Evolutionary conservation across 148 eudicot genomes (phyloP).

Genomic region (Silene latifolia): DNA sequence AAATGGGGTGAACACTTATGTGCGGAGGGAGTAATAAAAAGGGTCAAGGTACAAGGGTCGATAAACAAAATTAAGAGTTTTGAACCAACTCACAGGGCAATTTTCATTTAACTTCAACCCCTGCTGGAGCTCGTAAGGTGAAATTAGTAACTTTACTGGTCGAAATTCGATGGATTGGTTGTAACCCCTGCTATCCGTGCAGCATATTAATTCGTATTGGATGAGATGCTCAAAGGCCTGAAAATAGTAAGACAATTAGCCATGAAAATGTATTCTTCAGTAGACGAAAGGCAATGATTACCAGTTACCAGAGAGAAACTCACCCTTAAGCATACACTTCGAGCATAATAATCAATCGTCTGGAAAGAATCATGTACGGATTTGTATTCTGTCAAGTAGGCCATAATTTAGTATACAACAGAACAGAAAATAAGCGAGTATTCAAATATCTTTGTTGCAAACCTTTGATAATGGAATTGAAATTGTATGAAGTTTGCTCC

Average conservation of each 20-base stretch:
- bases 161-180: conserved; percentile 77
- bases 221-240: conserved; percentile 94
- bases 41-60: neutral
- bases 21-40: neutral
- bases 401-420: conserved; percentile 4
- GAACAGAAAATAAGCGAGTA: neutral
- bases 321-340: conserved; percentile 80
- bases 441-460: conserved; percentile 10
- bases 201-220: conserved; percentile 56
- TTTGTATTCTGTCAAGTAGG: conserved; percentile 66
- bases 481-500: conserved; percentile 76
- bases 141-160: conserved; percentile 70
- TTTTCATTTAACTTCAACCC: conserved; percentile 59
- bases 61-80: neutral
- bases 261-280: conserved; percentile 1
- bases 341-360: conserved; percentile 69
- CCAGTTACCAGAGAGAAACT: conserved; percentile 14
- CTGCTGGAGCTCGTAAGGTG: conserved; percentile 60
- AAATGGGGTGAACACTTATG: too few species aligned
- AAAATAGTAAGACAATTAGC: conserved; percentile 18
- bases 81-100: conserved; percentile 65
- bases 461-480: conserved; percentile 92
- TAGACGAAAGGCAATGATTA: neutral
- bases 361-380: conserved; percentile 66
- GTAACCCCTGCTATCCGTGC: conserved; percentile 63